Percentiles rank a stretch among this genome's conserved stretches.
Conservation (phyloP, 1,284 basidiomycete genomes). For the Fomitiporia mediterranea region DNA sequence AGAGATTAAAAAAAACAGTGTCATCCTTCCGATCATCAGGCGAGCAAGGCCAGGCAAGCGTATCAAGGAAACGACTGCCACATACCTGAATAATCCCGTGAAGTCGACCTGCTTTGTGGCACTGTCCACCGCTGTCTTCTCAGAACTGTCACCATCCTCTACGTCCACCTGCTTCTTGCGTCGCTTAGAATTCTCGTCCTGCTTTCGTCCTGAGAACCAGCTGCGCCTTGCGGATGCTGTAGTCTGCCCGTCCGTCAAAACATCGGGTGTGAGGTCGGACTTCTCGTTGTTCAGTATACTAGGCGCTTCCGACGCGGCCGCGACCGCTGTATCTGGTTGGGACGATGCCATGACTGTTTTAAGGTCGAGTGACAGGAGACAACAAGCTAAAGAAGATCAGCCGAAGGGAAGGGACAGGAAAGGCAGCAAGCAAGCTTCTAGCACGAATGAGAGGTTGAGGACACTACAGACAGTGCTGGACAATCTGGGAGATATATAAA, state of each 20-base stretch:
- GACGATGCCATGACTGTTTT: slow-evolving; percentile 8
- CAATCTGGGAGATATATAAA: no score
- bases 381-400: neutral
- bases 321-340: slow-evolving; percentile 11
- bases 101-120: slow-evolving; percentile 2
- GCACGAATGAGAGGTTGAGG: no score
- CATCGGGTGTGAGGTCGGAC: neutral
- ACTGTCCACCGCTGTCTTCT: neutral
- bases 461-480: no score
- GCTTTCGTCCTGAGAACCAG: slow-evolving; percentile 15
- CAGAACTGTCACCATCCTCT: neutral
- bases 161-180: neutral
- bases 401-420: neutral
- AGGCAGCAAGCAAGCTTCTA: no score
- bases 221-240: neutral
- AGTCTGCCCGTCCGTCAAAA: neutral
- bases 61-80: neutral
- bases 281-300: neutral
- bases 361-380: neutral
- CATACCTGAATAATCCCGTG: slow-evolving; percentile 14
- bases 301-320: slow-evolving; percentile 3
- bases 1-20: neutral
- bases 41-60: neutral
- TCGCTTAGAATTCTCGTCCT: slow-evolving; percentile 13
- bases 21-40: no score